These are phyloP conservation scores for Phytophthora pisi DNA, from an alignment of 352 stramenopile species.

Conservation along the genomic window DNA sequence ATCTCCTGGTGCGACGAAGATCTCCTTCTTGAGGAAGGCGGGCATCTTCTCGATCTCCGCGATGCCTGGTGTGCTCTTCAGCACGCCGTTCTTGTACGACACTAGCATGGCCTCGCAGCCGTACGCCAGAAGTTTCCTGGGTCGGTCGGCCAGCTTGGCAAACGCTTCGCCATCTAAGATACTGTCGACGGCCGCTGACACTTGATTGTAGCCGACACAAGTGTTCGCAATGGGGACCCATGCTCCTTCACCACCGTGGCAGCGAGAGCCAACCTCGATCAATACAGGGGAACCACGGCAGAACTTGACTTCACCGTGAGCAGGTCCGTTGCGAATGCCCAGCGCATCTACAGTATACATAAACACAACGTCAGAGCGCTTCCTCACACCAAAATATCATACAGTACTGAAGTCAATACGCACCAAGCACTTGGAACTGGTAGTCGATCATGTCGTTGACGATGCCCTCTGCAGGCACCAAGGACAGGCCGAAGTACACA, in stretches of 20 bases:
- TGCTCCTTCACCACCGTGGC: conserved; percentile 94
- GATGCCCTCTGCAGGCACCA: conserved; percentile 70
- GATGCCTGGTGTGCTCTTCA: conserved; percentile 91
- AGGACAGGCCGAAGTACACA: conserved; percentile 92
- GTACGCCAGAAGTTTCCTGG: conserved; percentile 76
- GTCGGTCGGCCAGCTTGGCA: conserved; percentile 66
- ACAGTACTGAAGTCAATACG: conserved; percentile 6
- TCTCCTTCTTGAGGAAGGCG: conserved; percentile 93
- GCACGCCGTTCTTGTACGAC: conserved; percentile 90
- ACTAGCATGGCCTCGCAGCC: conserved; percentile 95
- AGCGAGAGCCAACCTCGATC: conserved; percentile 96
- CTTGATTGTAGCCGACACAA: conserved; percentile 95
- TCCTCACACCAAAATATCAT: not conserved
- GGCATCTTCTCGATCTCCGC: conserved; percentile 91
- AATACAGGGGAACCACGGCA: conserved; percentile 88
- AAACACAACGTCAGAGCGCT: conserved; percentile 10
- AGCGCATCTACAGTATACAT: conserved; percentile 46
- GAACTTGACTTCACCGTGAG: conserved; percentile 88
- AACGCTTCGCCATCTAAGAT: conserved; percentile 72
- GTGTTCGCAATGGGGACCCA: conserved; percentile 92
- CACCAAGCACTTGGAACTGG: conserved; percentile 76
- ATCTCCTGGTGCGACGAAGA: conserved; percentile 85
- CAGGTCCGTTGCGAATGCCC: conserved; percentile 76
- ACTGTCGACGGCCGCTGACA: conserved; percentile 89
- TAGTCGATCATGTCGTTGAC: conserved; percentile 87